Evolutionary conservation across 148 eudicot species (phyloP), one percentile per base, ranked within the genome.

Genomic region (Linanthus parryae): DNA sequence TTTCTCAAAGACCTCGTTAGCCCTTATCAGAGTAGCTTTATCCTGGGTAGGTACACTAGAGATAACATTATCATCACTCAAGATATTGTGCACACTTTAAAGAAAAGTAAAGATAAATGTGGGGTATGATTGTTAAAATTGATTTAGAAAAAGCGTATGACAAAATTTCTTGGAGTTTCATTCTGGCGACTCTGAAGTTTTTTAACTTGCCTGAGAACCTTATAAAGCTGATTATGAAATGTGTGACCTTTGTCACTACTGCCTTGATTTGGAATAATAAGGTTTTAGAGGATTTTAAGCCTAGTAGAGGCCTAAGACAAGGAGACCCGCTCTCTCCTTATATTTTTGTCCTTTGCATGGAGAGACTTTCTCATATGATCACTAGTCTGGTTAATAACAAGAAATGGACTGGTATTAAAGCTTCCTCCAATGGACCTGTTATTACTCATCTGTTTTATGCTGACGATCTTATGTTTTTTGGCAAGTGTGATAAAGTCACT

Each of bases 61-160:
- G 48, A 60, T 27, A 60, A 50, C 34, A 28, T 60, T 0, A 12
- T 60, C 7, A 18, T 60, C 2, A 6, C 23, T 1, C 56, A 27
- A 13, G 49, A 60, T 9, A 25, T 49, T 5, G 3, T 49, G 0
- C 56, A 60, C 2, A 25, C 38, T 10, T 2, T 28, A 6, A 22
- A 19, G 0, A 27, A 7, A 36, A 28, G 9, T 2, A 28, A 41
- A 17, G 48, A 1, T 27, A 19, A 18, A 3, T 0, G 3, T 26
- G 59, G 0, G 20, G 21, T 7, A 41, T 56, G 22, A 28, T 18
- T 17, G 2, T 41, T 0, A 56, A 39, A 38, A 29, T 56, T 16
- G 59, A 56, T 13, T 19, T 56, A 5, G 59, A 41, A 30, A 56
- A 56, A 18, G 48, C 59, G 0, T 41, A 56, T 42, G 45, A 56